Evolutionary conservation across 768 basidiomycete genomes (phyloP).

Genomic region (Lactarius vividus): DNA sequence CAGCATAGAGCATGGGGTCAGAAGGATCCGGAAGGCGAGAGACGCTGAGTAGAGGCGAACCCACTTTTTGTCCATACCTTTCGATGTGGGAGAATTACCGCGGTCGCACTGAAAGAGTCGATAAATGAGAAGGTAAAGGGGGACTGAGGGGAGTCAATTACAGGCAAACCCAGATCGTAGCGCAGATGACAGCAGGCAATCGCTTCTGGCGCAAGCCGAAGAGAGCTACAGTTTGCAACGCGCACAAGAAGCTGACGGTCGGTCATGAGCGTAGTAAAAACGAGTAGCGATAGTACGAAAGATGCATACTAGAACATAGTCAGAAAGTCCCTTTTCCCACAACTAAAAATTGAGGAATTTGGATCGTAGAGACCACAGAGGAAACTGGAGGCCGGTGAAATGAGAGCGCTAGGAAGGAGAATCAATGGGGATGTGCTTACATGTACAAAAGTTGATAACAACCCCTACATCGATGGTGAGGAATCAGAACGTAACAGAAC

Average conservation of each 20-base stretch:
- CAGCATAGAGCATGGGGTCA: conserved; percentile 9
- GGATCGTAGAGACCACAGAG: conserved; percentile 43
- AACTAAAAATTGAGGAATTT: conserved; percentile 37
- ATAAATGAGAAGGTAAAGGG: conserved; percentile 16
- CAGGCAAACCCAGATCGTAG: conserved; percentile 47
- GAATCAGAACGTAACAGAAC: background rate
- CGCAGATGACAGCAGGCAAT: conserved; percentile 61
- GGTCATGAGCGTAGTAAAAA: background rate
- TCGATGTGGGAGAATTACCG: conserved; percentile 40
- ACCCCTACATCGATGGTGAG: conserved; percentile 40
- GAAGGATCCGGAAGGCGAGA: background rate
- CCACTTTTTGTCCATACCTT: conserved; percentile 40
- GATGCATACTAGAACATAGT: conserved; percentile 37
- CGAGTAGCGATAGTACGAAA: conserved; percentile 22
- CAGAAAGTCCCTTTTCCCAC: conserved; percentile 44
- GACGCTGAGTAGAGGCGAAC: conserved; percentile 25
- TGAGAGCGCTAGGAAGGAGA: background rate
- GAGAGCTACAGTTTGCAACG: conserved; percentile 60
- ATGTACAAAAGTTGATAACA: conserved; percentile 57
- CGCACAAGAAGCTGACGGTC: conserved; percentile 34
- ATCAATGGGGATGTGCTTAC: conserved; percentile 30
- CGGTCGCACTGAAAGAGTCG: conserved; percentile 36
- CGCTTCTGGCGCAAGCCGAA: conserved; percentile 69
- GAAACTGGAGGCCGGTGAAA: conserved; percentile 32
- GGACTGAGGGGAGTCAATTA: conserved; percentile 31